Base-by-base conservation (phyloP, 176 grass and related monocot species). In the Triticum monococcum region DNA sequence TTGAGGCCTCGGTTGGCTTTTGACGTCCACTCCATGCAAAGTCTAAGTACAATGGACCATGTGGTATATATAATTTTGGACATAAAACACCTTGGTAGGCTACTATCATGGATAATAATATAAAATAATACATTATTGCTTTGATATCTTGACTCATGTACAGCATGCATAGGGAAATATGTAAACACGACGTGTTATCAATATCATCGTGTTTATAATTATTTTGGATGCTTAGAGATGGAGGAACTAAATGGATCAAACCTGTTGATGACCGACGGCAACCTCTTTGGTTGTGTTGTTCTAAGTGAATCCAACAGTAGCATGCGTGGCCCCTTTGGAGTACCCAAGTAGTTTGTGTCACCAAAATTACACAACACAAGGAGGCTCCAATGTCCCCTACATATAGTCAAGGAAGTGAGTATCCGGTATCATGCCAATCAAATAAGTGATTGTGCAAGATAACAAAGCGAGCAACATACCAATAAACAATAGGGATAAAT, bases 281-380 rank as follows among this genome's bases (percentile, higher is more conserved):
- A 81, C 67, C 86, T 89, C 32, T 72, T 79, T 1, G 86, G 93
- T 62, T 75, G 84, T 22, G 79, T 79, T 17, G 64, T 68, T 43
- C 88, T 87, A 10, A 98, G 91, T 84, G 96, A 98, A 92, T 98
- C 96, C 48, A 98, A 76, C 45, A 98, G 77, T 38, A 98, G 82
- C 93, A 98, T 98, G 61, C 86, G 95, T 28, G 93, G 93, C 13
- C 43, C 43, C 23, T 46, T 46, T 41, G 43, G 25, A 46, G 71
- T 46, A 48, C 43, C 71, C n/a, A 24, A 74, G 40, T 74, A 28
- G 77, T 86, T 77, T 79, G 68, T 78, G 38, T 89, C 90, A 36
- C 90, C 86, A 46, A 95, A 98, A 89, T 98, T 88, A 72, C 91
- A 98, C 18, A 98, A 88, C n/a, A 98, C 89, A 84, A 98, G 93